These are phyloP conservation scores for Aspergillus sp. DNA, from an alignment of 2,329 filamentous ascomycete genomes.

Conservation along the genomic window DNA sequence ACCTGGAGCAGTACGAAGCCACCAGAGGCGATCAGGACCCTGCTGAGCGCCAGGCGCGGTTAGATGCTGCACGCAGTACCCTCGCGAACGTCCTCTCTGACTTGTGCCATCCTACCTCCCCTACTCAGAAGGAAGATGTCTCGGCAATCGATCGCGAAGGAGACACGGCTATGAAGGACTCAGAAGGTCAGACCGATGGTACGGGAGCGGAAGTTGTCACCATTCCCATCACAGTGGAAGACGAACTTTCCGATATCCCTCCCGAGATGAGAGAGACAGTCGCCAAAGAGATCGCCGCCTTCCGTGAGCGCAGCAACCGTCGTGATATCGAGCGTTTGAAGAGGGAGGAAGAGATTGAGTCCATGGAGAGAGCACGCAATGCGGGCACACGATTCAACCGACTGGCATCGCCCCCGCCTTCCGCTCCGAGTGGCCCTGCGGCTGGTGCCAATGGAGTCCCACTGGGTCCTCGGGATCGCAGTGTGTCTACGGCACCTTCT, in stretches of 20 bases:
- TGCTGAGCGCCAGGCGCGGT: slow-evolving; percentile 64
- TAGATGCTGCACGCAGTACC: slow-evolving; percentile 68
- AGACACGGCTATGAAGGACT: slow-evolving; percentile 70
- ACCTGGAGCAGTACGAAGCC: slow-evolving; percentile 78
- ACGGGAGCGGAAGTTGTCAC: slow-evolving; percentile 79
- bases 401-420: slow-evolving; percentile 69
- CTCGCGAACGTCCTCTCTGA: slow-evolving; percentile 70
- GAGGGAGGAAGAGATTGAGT: slow-evolving; percentile 90
- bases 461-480: slow-evolving; percentile 68
- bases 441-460: slow-evolving; percentile 73
- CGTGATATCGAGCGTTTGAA: slow-evolving; percentile 85
- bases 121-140: slow-evolving; percentile 47
- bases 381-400: slow-evolving; percentile 64
- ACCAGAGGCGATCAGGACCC: slow-evolving; percentile 64
- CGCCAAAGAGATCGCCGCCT: slow-evolving; percentile 88
- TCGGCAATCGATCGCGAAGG: slow-evolving; percentile 63
- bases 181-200: slow-evolving; percentile 57
- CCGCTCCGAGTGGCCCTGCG: slow-evolving; percentile 63
- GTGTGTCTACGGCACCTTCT: slow-evolving; percentile 73
- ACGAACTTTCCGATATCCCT: slow-evolving; percentile 93
- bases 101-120: slow-evolving; percentile 67
- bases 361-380: slow-evolving; percentile 75
- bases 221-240: slow-evolving; percentile 82
- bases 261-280: slow-evolving; percentile 95
- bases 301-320: slow-evolving; percentile 86